Conservation (phyloP, 2,329 filamentous ascomycete genomes). For the Venturia oleaginea region DNA sequence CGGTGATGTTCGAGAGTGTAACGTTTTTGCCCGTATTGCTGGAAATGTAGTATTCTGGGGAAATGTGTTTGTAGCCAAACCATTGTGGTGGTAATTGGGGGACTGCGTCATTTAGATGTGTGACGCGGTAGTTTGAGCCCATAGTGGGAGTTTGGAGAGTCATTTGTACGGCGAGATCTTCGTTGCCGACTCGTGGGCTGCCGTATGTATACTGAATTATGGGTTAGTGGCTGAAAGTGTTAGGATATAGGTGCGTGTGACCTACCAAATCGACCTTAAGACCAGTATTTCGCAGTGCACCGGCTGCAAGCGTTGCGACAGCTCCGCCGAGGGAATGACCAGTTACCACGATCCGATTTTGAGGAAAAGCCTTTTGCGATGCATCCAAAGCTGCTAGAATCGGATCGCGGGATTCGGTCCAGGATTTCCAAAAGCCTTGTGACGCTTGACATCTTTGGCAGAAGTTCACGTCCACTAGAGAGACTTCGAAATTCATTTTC, state of each 20-base stretch:
- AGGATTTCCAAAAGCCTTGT: slow-evolving; percentile 2
- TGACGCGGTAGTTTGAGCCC: not conserved
- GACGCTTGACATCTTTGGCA: not conserved
- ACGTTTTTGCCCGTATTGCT: not conserved
- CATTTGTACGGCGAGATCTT: not conserved
- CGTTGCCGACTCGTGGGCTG: not conserved
- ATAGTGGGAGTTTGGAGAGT: not conserved
- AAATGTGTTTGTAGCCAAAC: slow-evolving; percentile 3
- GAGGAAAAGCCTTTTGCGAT: not conserved
- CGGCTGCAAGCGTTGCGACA: slow-evolving; percentile 51
- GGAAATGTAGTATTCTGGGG: slow-evolving; percentile 7
- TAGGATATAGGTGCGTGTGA: not conserved
- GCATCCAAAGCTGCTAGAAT: not conserved
- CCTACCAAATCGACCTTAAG: not conserved
- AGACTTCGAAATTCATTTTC: slow-evolving; percentile 42
- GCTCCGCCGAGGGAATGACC: slow-evolving; percentile 64
- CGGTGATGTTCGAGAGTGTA: not conserved
- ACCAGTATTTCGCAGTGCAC: slow-evolving; percentile 44
- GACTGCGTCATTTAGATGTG: not conserved
- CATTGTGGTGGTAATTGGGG: not conserved
- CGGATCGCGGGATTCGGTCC: not conserved
- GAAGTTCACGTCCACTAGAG: not conserved
- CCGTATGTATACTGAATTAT: not conserved
- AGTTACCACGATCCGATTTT: slow-evolving; percentile 41
- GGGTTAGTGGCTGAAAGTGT: too few species aligned